Conservation (phyloP, 139 green algal genomes). For the Ostreobium quekettii region DNA sequence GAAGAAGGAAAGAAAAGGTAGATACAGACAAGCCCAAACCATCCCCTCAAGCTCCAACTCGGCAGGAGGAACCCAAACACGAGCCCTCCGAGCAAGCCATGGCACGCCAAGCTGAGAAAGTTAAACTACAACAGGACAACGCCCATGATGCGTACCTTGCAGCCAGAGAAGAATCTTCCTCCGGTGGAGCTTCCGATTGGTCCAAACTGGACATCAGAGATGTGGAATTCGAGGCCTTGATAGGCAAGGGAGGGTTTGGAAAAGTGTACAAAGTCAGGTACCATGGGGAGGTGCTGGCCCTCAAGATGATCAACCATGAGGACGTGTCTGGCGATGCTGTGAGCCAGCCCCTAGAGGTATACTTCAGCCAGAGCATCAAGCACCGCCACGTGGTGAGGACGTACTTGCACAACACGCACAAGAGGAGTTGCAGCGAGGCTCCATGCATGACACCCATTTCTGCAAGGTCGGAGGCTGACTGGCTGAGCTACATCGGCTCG, state of each 20-base stretch:
- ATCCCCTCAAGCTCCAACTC: too few species aligned
- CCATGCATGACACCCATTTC: too few species aligned
- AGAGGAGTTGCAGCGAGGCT: background rate
- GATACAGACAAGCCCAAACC: too few species aligned
- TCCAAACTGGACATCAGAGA: constrained; percentile 13
- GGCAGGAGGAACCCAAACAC: too few species aligned
- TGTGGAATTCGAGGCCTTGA: constrained; percentile 1
- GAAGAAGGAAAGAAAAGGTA: too few species aligned
- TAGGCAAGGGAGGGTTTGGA: constrained; percentile 13
- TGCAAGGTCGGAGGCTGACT: too few species aligned
- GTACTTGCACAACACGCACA: constrained; percentile 4
- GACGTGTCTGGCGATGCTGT: background rate
- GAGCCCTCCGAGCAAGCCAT: too few species aligned
- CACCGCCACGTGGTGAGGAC: constrained; percentile 12
- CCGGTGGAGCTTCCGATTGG: too few species aligned
- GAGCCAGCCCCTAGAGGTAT: constrained; percentile 1
- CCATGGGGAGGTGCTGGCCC: background rate
- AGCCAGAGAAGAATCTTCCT: too few species aligned
- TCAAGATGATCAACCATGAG: constrained; percentile 13
- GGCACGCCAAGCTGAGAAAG: too few species aligned
- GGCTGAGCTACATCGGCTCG: constrained; percentile 14
- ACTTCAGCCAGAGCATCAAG: background rate
- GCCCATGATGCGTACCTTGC: too few species aligned
- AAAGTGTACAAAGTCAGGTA: constrained; percentile 4
- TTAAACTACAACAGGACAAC: too few species aligned